Evolutionary conservation across 371 early-diverging fungal species (phyloP).

Genomic region (Mortierella sp.): DNA sequence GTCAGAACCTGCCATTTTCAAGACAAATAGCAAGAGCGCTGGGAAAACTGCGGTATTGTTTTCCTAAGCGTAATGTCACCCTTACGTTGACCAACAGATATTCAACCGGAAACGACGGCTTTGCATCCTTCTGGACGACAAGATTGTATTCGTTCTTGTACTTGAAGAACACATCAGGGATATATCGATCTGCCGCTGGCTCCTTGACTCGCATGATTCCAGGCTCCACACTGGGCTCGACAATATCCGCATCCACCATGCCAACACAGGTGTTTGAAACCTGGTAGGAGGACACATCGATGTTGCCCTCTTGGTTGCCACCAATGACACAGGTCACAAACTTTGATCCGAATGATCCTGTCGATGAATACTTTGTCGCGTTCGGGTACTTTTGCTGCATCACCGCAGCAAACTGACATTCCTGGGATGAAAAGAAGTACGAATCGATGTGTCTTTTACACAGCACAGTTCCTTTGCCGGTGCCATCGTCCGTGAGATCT

Average conservation of each 20-base stretch:
- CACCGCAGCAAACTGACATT: slow-evolving; percentile 90
- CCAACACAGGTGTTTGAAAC: too few relatives aligned
- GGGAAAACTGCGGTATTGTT: background rate
- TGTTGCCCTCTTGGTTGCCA: slow-evolving; percentile 82
- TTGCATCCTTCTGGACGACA: slow-evolving; percentile 85
- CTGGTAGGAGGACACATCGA: too few relatives aligned
- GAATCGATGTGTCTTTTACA: slow-evolving; percentile 91
- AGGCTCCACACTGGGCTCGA: slow-evolving; percentile 93
- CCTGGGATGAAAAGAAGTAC: slow-evolving; percentile 96
- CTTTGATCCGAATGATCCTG: slow-evolving; percentile 88
- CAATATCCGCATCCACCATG: too few relatives aligned
- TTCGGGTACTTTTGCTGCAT: slow-evolving; percentile 90
- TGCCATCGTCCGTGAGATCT: slow-evolving; percentile 91
- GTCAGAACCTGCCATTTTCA: too few relatives aligned
- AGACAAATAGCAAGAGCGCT: too few relatives aligned
- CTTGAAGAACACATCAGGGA: slow-evolving; percentile 97
- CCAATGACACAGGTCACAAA: slow-evolving; percentile 95
- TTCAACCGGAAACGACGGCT: slow-evolving; percentile 96
- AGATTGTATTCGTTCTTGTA: slow-evolving; percentile 94
- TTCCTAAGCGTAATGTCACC: too few relatives aligned
- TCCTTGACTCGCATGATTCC: slow-evolving; percentile 89
- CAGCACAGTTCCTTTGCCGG: slow-evolving; percentile 84
- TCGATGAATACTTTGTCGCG: slow-evolving; percentile 74
- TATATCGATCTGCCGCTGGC: slow-evolving; percentile 81
- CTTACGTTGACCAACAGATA: slow-evolving; percentile 94